phyloP scores from a whole-genome alignment of 257 asterid species.

The Gardenia jasminoides region DNA sequence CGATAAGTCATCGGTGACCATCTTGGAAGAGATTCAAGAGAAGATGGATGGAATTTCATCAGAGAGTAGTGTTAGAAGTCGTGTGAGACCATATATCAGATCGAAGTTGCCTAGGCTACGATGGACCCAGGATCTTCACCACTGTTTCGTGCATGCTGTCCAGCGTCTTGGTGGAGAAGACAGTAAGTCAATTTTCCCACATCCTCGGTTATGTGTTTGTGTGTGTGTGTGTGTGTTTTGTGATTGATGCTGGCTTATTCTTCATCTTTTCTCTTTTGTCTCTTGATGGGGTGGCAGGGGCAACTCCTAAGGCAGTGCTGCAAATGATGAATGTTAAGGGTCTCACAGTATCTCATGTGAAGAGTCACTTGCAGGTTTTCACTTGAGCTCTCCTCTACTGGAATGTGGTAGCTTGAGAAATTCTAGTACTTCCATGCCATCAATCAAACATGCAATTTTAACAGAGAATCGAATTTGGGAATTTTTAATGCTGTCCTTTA shows the following conservation, averaged over 20 bases:
- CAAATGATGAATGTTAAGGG: constrained; percentile 79
- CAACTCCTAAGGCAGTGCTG: constrained; percentile 80
- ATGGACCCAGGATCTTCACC: constrained; percentile 77
- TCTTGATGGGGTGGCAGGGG: constrained; percentile 40
- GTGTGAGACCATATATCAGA: constrained; percentile 60
- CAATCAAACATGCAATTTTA: constrained; percentile 1
- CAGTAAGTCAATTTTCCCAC: constrained; percentile 26
- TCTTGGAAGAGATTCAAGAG: not conserved
- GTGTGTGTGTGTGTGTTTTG: not conserved
- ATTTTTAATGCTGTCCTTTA: not conserved
- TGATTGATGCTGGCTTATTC: not conserved
- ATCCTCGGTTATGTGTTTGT: too few relatives aligned
- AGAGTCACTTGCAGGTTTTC: constrained; percentile 82
- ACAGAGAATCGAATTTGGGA: not conserved
- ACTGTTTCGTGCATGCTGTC: constrained; percentile 58
- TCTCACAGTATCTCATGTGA: constrained; percentile 66
- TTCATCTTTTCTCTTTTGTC: not conserved
- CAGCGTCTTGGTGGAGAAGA: constrained; percentile 75
- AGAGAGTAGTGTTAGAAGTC: not conserved
- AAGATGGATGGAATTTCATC: constrained; percentile 15
- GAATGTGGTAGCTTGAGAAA: not conserved
- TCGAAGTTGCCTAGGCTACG: constrained; percentile 57
- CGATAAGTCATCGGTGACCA: constrained; percentile 1
- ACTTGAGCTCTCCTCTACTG: not conserved
- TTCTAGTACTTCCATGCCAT: constrained; percentile 3